Conservation (phyloP, 2,329 filamentous ascomycete genomes). For the Pseudopyrenochaeta lycopersici region DNA sequence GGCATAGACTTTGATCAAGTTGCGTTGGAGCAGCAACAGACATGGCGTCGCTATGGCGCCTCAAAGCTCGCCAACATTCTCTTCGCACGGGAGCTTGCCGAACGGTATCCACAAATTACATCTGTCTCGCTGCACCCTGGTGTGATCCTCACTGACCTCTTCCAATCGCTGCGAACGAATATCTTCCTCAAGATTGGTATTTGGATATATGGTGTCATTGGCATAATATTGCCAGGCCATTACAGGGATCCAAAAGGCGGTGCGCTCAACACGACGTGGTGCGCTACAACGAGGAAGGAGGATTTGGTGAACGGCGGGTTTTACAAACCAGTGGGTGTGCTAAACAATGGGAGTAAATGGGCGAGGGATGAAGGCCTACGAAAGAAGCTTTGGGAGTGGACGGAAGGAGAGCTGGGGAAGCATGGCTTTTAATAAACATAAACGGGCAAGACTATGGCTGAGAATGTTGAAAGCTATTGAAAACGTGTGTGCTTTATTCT, state of each 20-base stretch:
- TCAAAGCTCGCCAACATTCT: slow-evolving; percentile 62
- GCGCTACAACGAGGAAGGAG: slow-evolving; percentile 43
- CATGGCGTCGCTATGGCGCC: slow-evolving; percentile 56
- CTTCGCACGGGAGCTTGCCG: slow-evolving; percentile 54
- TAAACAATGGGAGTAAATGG: slow-evolving; percentile 30
- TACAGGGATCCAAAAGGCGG: slow-evolving; percentile 43
- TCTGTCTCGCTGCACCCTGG: slow-evolving; percentile 60
- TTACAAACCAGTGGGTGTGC: slow-evolving; percentile 49
- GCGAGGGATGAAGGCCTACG: slow-evolving; percentile 40
- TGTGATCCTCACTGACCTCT: slow-evolving; percentile 58
- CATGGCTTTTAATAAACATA: slow-evolving; percentile 36
- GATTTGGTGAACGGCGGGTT: slow-evolving; percentile 54
- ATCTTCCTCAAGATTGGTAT: slow-evolving; percentile 32
- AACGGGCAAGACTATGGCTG: too few relatives aligned
- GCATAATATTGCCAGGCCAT: slow-evolving; percentile 38
- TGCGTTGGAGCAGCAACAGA: slow-evolving; percentile 38
- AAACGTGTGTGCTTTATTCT: too few relatives aligned
- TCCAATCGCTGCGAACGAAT: slow-evolving; percentile 29
- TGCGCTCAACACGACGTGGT: slow-evolving; percentile 56
- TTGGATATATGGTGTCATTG: slow-evolving; percentile 36
- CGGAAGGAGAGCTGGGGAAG: slow-evolving; percentile 44
- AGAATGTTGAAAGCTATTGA: too few relatives aligned
- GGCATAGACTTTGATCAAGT: slow-evolving; percentile 50
- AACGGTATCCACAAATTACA: slow-evolving; percentile 56
- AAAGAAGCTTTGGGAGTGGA: slow-evolving; percentile 51